Base-by-base conservation (phyloP, 345 rosid genomes). In the Camelina neglecta region DNA sequence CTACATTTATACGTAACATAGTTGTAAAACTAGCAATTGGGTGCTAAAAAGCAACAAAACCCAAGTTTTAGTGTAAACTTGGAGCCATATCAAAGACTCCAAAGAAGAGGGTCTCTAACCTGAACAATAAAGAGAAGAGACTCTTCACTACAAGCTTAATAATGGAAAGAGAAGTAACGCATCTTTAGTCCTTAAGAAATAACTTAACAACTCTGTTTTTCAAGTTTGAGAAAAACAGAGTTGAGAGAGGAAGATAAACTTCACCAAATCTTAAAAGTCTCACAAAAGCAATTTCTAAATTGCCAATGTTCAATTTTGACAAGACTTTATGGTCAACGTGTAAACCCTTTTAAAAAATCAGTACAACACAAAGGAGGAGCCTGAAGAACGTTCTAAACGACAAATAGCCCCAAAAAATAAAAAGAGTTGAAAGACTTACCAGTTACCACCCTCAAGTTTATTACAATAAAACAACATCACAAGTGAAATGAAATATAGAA, bases 341-440 rank as follows among this genome's bases (percentile, higher is more conserved):
- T 56, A 65, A 47, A 58, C 5, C 9, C 11, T 59, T 66, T 36
- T 57, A 74, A 44, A 66, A 35, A 74, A 74, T 48, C 33, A 48
- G 18, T 74, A 66, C 66, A 74, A 48, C 47, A 73, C 57, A 71
- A 65, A 24, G 57, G 65, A 60, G 51, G 45, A 63, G 24, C 65
- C 65, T 69, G 55, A 20, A 58, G 33, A 58, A 29, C 31, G 45
- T 18, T 45, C 33, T 13, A 13, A 13, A 59, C 33, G 45, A 58
- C 38, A 12, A 12, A 12, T 55, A 55, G 59, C 35, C 33, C 23
- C 23, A 10, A 23, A 53, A 11, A 36, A 53, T 11, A 21, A 53
- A 53, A 10, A 36, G 41, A 36, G 11, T 8, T 8, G 9, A 11
- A 10, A 23, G 58, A 57, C 33, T 44, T 16, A 53, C 42, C 62